These are phyloP conservation scores for Penicillium sp. DNA, from an alignment of 2,329 filamentous ascomycete genomes.

Conservation along the genomic window DNA sequence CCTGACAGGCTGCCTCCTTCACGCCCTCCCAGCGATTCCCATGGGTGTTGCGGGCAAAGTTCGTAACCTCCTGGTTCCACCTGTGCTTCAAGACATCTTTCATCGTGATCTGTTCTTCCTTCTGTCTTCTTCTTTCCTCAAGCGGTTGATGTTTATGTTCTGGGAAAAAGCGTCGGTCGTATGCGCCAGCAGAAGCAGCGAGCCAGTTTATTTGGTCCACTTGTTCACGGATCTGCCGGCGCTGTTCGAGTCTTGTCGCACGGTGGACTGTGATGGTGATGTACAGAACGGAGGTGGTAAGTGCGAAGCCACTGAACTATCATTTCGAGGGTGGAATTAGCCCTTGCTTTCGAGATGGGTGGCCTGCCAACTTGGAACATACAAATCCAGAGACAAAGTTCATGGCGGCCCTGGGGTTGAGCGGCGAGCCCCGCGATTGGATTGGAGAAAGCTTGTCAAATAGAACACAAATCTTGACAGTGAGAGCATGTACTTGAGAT, in stretches of 20 bases:
- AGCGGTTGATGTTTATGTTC: constrained; percentile 9
- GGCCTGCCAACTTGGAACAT: constrained; percentile 41
- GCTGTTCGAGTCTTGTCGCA: constrained; percentile 60
- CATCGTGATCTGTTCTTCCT: constrained; percentile 48
- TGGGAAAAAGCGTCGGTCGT: constrained; percentile 33
- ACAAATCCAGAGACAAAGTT: constrained; percentile 76
- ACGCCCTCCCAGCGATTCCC: constrained; percentile 65
- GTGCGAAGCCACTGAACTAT: constrained; percentile 73
- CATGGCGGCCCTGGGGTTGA: constrained; percentile 53
- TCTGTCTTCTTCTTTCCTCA: constrained; percentile 10
- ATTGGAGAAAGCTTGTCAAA: not conserved
- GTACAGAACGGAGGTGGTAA: constrained; percentile 73
- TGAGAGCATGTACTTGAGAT: no score
- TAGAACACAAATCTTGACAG: not conserved
- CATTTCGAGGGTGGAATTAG: constrained; percentile 2
- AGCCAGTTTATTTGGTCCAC: constrained; percentile 45
- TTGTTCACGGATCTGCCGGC: constrained; percentile 47
- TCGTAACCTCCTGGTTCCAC: constrained; percentile 75
- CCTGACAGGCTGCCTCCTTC: constrained; percentile 50
- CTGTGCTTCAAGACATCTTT: constrained; percentile 71
- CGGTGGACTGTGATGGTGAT: constrained; percentile 70
- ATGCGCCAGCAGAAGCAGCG: constrained; percentile 36
- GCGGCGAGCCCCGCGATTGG: not conserved
- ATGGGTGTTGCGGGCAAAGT: constrained; percentile 66
- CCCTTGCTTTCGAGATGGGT: not conserved